Evolutionary conservation across 192 early-diverging fungal species (phyloP).

Genomic region (Backusella sp.): DNA sequence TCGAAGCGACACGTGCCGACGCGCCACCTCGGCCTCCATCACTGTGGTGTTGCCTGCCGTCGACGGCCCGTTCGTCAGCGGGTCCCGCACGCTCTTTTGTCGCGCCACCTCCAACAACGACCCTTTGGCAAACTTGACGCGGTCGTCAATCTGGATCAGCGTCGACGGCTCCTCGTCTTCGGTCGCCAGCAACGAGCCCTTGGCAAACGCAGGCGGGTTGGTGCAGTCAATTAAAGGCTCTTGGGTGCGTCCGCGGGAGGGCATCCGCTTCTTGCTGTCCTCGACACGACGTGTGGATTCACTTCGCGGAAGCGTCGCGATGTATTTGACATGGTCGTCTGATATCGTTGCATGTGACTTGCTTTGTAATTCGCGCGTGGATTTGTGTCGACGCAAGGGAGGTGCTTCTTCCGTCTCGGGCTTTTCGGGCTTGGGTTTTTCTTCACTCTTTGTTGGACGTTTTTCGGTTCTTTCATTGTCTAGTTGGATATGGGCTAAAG

Average conservation of each 20-base stretch:
- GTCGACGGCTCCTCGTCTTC: slow-evolving; percentile 1
- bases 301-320: slow-evolving; percentile 5
- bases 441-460: not conserved
- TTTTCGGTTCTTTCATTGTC: not conserved
- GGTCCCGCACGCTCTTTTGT: slow-evolving; percentile 13
- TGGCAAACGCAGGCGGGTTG: slow-evolving; percentile 9
- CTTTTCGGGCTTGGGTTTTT: not conserved
- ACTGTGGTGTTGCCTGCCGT: not conserved
- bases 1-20: slow-evolving; percentile 11
- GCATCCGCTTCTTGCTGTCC: not conserved
- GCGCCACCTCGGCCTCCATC: not conserved
- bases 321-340: not conserved
- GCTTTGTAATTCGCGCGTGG: slow-evolving; percentile 8
- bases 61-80: not conserved
- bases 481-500: slow-evolving; percentile 9
- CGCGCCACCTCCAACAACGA: slow-evolving; percentile 20
- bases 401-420: not conserved
- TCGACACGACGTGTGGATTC: slow-evolving; percentile 16
- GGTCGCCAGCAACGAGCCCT: slow-evolving; percentile 14
- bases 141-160: slow-evolving; percentile 27
- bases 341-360: not conserved
- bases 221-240: slow-evolving; percentile 9
- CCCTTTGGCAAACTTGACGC: slow-evolving; percentile 19
- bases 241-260: not conserved
- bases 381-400: slow-evolving; percentile 16